These are phyloP conservation scores for Durusdinium trenchii DNA, from an alignment of 73 alveolate genomes.

Conservation along the genomic window DNA sequence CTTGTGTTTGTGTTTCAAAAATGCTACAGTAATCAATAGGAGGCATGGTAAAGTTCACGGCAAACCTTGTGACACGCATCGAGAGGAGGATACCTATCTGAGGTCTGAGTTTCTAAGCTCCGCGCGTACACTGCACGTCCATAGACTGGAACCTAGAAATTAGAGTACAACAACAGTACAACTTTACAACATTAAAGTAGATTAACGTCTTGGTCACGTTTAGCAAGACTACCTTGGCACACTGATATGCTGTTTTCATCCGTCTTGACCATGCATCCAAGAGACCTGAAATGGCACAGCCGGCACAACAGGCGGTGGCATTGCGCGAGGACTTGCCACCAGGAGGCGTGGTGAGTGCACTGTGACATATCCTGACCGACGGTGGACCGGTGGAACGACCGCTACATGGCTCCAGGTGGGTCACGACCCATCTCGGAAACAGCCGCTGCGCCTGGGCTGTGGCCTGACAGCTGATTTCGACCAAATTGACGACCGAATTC, in stretches of 20 bases:
- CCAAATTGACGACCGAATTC: too few relatives aligned
- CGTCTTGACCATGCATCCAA: neutral
- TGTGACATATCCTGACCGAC: neutral
- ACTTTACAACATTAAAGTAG: neutral
- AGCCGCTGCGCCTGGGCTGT: too few relatives aligned
- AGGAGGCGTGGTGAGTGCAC: conserved; percentile 10
- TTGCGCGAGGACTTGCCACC: conserved; percentile 34
- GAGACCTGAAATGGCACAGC: conserved; percentile 25
- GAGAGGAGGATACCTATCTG: too few relatives aligned
- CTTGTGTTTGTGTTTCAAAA: too few relatives aligned
- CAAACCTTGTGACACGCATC: too few relatives aligned
- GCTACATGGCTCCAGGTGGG: too few relatives aligned
- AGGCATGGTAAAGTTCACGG: neutral
- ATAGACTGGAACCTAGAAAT: neutral
- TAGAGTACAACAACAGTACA: neutral
- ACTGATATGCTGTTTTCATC: neutral
- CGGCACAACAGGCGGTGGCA: too few relatives aligned
- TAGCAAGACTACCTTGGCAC: too few relatives aligned
- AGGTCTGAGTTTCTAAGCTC: neutral
- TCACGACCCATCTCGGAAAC: too few relatives aligned
- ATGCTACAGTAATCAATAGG: neutral
- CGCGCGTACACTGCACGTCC: conserved; percentile 49
- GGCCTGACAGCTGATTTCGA: too few relatives aligned
- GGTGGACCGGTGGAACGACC: too few relatives aligned
- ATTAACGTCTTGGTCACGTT: too few relatives aligned